These are phyloP conservation scores for Paraleonurus japonicus DNA, from an alignment of 257 asterid species.

Conservation along the genomic window DNA sequence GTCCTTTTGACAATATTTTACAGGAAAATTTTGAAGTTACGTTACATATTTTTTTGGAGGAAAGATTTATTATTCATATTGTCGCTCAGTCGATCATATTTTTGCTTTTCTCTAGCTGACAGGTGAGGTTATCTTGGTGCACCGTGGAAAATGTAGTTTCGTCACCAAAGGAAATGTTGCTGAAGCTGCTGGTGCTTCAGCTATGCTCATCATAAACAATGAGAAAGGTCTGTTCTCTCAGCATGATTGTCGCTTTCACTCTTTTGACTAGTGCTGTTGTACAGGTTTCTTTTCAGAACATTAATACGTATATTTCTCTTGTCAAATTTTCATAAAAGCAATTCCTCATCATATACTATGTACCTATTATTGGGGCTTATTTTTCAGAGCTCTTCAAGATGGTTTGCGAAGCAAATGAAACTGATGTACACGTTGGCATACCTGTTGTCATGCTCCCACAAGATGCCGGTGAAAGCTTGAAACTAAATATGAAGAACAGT, in stretches of 20 bases:
- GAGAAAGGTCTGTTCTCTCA: conserved; percentile 51
- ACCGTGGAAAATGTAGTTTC: conserved; percentile 88
- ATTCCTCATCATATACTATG: neutral
- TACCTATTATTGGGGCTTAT: conserved; percentile 10
- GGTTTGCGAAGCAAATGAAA: conserved; percentile 86
- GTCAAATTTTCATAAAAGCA: neutral
- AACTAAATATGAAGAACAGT: conserved; percentile 41
- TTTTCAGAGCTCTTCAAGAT: conserved; percentile 94
- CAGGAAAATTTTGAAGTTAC: neutral
- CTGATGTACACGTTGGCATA: conserved; percentile 60
- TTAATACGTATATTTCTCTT: neutral
- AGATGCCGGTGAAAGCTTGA: conserved; percentile 83
- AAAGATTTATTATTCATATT: neutral
- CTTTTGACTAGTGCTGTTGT: neutral
- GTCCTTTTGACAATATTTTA: neutral
- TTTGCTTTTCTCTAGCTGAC: conserved; percentile 47
- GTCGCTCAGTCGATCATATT: neutral
- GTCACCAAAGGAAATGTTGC: conserved; percentile 82
- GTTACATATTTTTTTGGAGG: neutral
- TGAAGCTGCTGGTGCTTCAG: conserved; percentile 89
- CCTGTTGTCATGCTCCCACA: conserved; percentile 94
- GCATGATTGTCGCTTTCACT: neutral
- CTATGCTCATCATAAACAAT: conserved; percentile 74
- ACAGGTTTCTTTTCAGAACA: neutral
- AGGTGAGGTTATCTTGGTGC: conserved; percentile 86